A percentile compares a stretch with the other conserved stretches of the same genome.
These are phyloP conservation scores for Tulasnella calospora DNA, from an alignment of 768 basidiomycete genomes.

Conservation along the genomic window DNA sequence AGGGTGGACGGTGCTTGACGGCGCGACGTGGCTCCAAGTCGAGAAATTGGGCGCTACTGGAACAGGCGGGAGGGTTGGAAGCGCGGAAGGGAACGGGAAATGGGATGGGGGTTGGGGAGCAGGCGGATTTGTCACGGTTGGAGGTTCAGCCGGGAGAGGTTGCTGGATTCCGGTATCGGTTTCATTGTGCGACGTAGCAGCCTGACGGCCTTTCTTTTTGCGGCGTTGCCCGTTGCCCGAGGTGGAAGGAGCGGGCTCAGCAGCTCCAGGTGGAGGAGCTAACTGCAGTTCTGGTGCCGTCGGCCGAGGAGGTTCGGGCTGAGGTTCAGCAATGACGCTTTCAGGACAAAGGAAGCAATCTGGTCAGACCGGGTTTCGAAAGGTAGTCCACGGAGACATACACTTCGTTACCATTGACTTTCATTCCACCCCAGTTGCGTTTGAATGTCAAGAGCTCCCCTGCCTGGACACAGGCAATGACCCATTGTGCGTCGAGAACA, in stretches of 20 bases:
- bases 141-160: not conserved
- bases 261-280: not conserved
- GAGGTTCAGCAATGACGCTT: conserved; percentile 1
- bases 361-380: not conserved
- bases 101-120: not conserved
- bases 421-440: conserved; percentile 74
- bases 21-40: conserved; percentile 18
- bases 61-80: not conserved
- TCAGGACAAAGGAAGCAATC: not conserved
- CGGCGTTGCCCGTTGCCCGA: not conserved
- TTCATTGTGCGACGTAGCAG: not conserved
- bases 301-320: not conserved
- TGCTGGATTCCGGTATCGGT: not conserved
- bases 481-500: conserved; percentile 68
- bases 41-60: not conserved
- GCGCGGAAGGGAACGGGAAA: not conserved
- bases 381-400: conserved; percentile 38
- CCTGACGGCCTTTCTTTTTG: conserved; percentile 3
- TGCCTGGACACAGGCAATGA: conserved; percentile 67
- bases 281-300: conserved; percentile 22
- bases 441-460: conserved; percentile 68
- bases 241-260: not conserved
- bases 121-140: not conserved
- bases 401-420: conserved; percentile 70
- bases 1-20: conserved; percentile 24